A percentile compares a stretch with the other conserved stretches of the same genome.
Conservation (phyloP, 2,329 filamentous ascomycete species). For the Clonostachys chloroleuca region DNA sequence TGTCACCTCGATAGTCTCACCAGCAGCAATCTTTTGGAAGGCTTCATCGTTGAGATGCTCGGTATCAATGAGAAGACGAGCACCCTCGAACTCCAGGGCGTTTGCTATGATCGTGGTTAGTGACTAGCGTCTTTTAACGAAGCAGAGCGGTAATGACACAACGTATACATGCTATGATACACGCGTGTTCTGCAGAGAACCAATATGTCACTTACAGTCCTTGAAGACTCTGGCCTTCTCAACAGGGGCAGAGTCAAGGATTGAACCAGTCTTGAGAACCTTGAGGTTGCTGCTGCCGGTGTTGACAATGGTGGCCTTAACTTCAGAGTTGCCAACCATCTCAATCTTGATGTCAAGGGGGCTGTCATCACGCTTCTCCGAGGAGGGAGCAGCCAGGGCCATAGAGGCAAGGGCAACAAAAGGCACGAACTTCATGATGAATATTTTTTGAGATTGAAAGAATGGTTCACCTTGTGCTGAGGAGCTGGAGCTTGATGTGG, state of each 20-base stretch:
- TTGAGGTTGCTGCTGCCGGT: conserved; percentile 36
- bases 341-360: conserved; percentile 33
- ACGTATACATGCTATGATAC: too few relatives aligned
- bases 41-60: conserved; percentile 32
- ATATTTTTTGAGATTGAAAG: too few relatives aligned
- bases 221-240: conserved; percentile 43
- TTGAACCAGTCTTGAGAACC: conserved; percentile 41
- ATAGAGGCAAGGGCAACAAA: conserved; percentile 14
- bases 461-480: too few relatives aligned
- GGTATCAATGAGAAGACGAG: conserved; percentile 39
- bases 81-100: conserved; percentile 41
- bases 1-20: conserved; percentile 39
- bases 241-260: conserved; percentile 39
- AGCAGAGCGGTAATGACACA: too few relatives aligned
- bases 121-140: not conserved
- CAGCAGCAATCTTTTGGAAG: conserved; percentile 37
- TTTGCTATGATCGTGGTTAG: not conserved
- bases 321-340: conserved; percentile 35
- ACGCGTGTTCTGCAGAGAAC: too few relatives aligned
- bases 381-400: conserved; percentile 15
- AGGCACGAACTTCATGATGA: conserved; percentile 4
- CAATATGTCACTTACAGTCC: conserved; percentile 23
- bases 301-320: conserved; percentile 45
- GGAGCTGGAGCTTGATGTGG: too few relatives aligned
- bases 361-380: not conserved